Conservation (phyloP, 2,329 filamentous ascomycete species). For the Ceratocystis huliohia region DNA sequence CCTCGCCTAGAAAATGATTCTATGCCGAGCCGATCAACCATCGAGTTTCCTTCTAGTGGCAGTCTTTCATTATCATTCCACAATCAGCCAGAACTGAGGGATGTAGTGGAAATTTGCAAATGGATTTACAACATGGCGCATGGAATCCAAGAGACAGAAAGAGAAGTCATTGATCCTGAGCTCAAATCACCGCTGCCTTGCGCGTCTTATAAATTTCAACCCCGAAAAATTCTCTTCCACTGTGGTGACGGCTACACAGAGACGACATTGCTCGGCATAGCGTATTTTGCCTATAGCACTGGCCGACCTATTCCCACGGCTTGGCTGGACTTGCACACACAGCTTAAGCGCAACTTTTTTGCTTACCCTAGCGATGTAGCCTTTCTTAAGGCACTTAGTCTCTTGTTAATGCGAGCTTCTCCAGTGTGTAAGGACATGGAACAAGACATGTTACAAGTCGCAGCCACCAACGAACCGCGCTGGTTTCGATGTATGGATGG, state of each 20-base stretch:
- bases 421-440: conserved; percentile 34
- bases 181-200: conserved; percentile 23
- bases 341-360: conserved; percentile 83
- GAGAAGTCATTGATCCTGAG: not conserved
- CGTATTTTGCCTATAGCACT: conserved; percentile 88
- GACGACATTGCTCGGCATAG: conserved; percentile 73
- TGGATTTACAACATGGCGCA: conserved; percentile 83
- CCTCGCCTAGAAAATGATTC: conserved; percentile 4
- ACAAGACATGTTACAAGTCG: conserved; percentile 17
- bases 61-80: conserved; percentile 76
- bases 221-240: conserved; percentile 71
- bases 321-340: conserved; percentile 73
- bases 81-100: conserved; percentile 71
- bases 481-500: conserved; percentile 83
- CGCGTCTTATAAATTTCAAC: conserved; percentile 25
- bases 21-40: conserved; percentile 21
- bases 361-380: conserved; percentile 85
- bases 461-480: conserved; percentile 48
- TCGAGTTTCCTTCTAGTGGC: conserved; percentile 91
- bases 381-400: conserved; percentile 63
- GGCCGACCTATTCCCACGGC: conserved; percentile 68
- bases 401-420: conserved; percentile 60
- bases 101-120: conserved; percentile 70
- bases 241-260: conserved; percentile 96
- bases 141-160: conserved; percentile 32